Evolutionary conservation across 1,284 basidiomycete species (phyloP), one percentile per base, ranked within the genome.

Genomic region (Naganishia sp.): DNA sequence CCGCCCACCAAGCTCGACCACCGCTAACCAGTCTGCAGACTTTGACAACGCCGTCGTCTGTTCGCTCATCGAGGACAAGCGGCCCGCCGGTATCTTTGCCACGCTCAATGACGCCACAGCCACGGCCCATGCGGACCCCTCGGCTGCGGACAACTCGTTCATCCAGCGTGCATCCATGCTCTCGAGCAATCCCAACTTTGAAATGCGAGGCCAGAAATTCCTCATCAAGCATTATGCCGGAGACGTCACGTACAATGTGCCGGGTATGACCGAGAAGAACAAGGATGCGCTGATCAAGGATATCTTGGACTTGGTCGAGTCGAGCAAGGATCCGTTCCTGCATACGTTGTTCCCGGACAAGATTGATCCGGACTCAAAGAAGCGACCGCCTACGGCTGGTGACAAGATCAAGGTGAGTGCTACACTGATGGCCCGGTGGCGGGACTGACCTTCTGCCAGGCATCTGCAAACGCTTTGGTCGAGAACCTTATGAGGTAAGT

Each of bases 241-340:
- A 71, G 96, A 99, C 76, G 96, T 99, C 71, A 91, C 94, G 86
- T 99, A 99, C 83, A 96, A 94, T 71, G 88, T 99, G 9, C 77
- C 89, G 17, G 96, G 96, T 10, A 99, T 99, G 96, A 99, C 96
- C 18, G 96, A 99, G 82, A 99, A 99, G 86, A 99, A 99, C 84
- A 99, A 99, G 84, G 96, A 99, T 74, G 87, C 92, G 6, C 84
- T 99, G 39, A 85, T 94, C 77, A 98, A 98, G 79, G 96, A 99
- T 76, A 83, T 99, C 46, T 83, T 98, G 57, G 94, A 98, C 74
- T 85, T 99, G 53, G 84, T 99, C 67, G 90, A 87, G 42, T 82
- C 84, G 50, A 92, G 90, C 72, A 82, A 85, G 32, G 93, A 96
- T 76, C 80, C 84, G 56, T 97, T 99, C 84, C 77, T 99, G 69